A percentile compares a stretch with the other conserved stretches of the same genome.
Evolutionary conservation across 2,329 filamentous ascomycete genomes (phyloP).

Genomic region (Colletotrichum scovillei): DNA sequence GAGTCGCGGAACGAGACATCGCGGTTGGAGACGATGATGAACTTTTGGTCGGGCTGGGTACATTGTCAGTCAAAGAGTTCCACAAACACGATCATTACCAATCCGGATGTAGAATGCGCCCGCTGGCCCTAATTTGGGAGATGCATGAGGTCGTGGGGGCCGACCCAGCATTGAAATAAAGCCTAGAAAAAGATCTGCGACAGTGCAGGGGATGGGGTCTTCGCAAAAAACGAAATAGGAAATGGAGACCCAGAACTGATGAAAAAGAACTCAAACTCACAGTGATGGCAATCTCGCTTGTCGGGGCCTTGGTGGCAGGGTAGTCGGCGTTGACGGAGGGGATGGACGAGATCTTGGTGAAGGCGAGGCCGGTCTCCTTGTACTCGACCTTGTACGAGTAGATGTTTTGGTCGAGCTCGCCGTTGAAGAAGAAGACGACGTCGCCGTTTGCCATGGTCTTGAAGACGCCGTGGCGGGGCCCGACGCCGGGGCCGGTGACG

Average conservation of each 20-base stretch:
- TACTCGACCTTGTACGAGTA: conserved; percentile 39
- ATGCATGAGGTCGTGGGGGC: neutral
- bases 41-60: conserved; percentile 24
- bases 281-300: conserved; percentile 38
- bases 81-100: neutral
- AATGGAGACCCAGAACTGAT: neutral
- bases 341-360: conserved; percentile 37
- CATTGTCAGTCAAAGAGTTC: conserved; percentile 1
- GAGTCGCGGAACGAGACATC: conserved; percentile 35
- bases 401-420: conserved; percentile 38
- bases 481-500: conserved; percentile 32
- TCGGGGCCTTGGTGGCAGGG: conserved; percentile 33
- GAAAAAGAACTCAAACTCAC: conserved; percentile 24
- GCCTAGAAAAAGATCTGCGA: conserved; percentile 15
- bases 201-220: neutral
- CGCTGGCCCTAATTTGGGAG: neutral
- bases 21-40: conserved; percentile 35
- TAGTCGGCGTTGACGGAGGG: conserved; percentile 32
- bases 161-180: conserved; percentile 2
- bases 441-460: conserved; percentile 33
- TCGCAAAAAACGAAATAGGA: neutral
- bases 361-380: conserved; percentile 35
- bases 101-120: conserved; percentile 10
- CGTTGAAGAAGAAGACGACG: conserved; percentile 38
- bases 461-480: conserved; percentile 39